A percentile compares a stretch with the other conserved stretches of the same genome.
Evolutionary conservation across 192 early-diverging fungal species (phyloP).

Genomic region (Oehlia diaphana): DNA sequence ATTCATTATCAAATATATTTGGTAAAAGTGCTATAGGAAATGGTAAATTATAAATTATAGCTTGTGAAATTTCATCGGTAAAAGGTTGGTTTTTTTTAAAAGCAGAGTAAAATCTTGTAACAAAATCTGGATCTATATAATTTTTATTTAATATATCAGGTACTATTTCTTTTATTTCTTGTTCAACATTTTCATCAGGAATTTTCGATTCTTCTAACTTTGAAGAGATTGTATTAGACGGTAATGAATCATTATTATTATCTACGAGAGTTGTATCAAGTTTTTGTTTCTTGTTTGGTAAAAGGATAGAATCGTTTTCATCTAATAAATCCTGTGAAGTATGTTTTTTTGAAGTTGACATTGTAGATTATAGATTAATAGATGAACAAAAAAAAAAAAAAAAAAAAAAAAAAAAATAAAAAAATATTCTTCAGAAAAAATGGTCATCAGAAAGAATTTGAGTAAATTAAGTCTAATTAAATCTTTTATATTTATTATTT

Average conservation of each 20-base stretch:
- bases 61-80: background rate
- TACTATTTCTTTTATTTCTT: background rate
- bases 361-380: background rate
- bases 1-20: constrained; percentile 38
- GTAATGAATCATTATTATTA: background rate
- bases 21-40: constrained; percentile 38
- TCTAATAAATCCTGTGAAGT: background rate
- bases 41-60: constrained; percentile 32
- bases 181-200: background rate
- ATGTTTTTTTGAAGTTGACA: background rate
- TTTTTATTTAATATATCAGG: background rate
- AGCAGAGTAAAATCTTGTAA: background rate
- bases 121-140: background rate
- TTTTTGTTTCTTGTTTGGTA: background rate
- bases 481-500: no score
- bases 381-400: background rate
- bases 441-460: no score
- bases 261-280: background rate
- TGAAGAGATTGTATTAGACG: no score
- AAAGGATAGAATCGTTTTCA: background rate
- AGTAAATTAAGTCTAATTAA: no score
- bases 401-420: no score
- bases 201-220: background rate
- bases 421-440: no score
- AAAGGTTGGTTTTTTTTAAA: background rate